These are phyloP conservation scores for Buxus sempervirens DNA, from an alignment of 164 flowering plant genomes.

Conservation along the genomic window DNA sequence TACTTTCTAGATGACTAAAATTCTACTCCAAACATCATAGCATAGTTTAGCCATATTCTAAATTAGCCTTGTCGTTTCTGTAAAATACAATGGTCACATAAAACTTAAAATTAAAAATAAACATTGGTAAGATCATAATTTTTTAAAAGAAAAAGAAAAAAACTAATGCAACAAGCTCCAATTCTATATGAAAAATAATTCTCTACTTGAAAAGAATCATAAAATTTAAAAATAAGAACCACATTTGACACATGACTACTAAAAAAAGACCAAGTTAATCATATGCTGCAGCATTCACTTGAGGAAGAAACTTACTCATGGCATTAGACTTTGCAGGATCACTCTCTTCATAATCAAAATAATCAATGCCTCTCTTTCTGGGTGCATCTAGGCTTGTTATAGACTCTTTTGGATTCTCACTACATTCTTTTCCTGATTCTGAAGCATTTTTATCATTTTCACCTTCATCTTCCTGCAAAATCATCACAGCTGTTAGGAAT, in stretches of 20 bases:
- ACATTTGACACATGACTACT: not conserved
- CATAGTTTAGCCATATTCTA: too few species aligned
- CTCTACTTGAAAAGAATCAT: too few species aligned
- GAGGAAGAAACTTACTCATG: conserved; percentile 53
- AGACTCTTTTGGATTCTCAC: conserved; percentile 18
- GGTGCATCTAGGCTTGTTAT: conserved; percentile 17
- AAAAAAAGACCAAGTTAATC: not conserved
- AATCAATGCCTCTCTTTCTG: conserved; percentile 60
- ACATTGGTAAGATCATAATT: too few species aligned
- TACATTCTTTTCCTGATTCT: conserved; percentile 18
- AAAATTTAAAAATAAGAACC: too few species aligned
- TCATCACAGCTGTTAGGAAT: not conserved
- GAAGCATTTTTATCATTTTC: conserved; percentile 28
- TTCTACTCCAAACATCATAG: too few species aligned
- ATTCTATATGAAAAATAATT: too few species aligned
- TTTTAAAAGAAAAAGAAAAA: too few species aligned
- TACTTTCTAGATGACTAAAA: too few species aligned
- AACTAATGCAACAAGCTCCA: too few species aligned
- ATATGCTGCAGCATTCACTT: not conserved
- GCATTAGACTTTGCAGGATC: conserved; percentile 77
- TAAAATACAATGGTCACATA: too few species aligned
- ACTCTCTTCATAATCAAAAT: conserved; percentile 55
- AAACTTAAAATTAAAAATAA: too few species aligned
- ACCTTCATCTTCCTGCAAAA: conserved; percentile 46
- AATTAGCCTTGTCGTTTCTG: too few species aligned